Evolutionary conservation across 257 asterid genomes (phyloP).

Genomic region (Verbascum thapsus): DNA sequence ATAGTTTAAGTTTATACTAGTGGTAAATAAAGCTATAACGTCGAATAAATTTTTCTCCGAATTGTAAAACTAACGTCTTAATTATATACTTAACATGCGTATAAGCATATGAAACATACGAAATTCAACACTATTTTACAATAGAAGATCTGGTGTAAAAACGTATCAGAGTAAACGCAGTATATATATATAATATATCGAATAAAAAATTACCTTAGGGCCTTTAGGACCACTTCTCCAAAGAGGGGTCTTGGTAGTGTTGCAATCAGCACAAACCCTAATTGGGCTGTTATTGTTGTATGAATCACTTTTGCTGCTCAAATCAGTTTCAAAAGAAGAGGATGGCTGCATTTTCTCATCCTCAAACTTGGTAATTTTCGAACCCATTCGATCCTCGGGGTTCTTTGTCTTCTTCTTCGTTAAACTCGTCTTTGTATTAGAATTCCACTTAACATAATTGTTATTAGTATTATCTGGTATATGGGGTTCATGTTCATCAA

Average conservation of each 20-base stretch:
- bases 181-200: neutral
- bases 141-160: no score
- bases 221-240: slow-evolving; percentile 99
- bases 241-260: slow-evolving; percentile 95
- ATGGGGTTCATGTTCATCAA: slow-evolving; percentile 8
- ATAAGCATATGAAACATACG: no score
- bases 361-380: slow-evolving; percentile 27
- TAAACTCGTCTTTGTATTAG: slow-evolving; percentile 73
- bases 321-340: slow-evolving; percentile 50
- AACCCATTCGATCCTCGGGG: slow-evolving; percentile 20
- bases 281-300: slow-evolving; percentile 54
- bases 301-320: slow-evolving; percentile 57
- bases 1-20: no score
- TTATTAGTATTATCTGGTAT: neutral
- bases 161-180: no score
- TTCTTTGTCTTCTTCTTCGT: slow-evolving; percentile 59
- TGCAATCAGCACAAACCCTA: slow-evolving; percentile 98
- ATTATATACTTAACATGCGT: no score
- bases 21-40: no score
- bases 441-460: slow-evolving; percentile 50
- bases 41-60: no score
- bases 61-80: no score
- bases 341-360: slow-evolving; percentile 41
- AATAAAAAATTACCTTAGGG: slow-evolving; percentile 64
- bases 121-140: no score